Base-by-base conservation (phyloP, 371 early-diverging fungal species). In the Syncephalastrum sp. region DNA sequence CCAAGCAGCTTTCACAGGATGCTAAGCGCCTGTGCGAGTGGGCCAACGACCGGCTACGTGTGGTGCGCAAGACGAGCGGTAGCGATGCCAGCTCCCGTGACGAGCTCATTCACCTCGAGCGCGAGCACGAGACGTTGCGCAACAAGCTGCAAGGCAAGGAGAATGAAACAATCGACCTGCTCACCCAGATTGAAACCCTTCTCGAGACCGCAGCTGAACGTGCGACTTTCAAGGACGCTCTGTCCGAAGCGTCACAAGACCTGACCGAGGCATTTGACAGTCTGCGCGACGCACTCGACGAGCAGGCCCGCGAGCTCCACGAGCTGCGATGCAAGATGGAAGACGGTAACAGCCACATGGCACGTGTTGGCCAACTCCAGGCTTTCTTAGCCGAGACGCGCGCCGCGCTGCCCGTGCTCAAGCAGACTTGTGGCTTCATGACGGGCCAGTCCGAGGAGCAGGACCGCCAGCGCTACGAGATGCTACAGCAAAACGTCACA, bases 401-500 rank as follows among this genome's bases (percentile, higher is more conserved):
- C 7, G 64, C 66, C 27, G 61, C 73, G 0, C 59, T 78, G 12
- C 73, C 75, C 1, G 71, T 66, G 0, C 47, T 72, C 4, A 74
- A 74, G 41, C 78, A 78, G 33, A 65, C 67, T 3, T 70, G 67
- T 44, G 78, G 78, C 5, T 74, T 78, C 42, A 74, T 78, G 60
- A 78, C 72, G 0, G 78, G 78, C 3, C 68, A 72, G 48, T 72
- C 73, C 14, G 66, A 72, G 48, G 69, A 70, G 21, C 75, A 78
- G 33, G 78, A 78, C 46, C 56, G 65, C 4, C 56, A 67, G 5
- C 58, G 73, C 0, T 67, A 61, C 45, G 63, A 68, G 1, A 61
- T 49, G 45, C 49, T 78, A 7, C 27, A 61, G 6, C 57, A 60
- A 2, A 54, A 65, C 0, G 24, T 68, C 5, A 45, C n/a, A 12